Percentiles rank a stretch among this genome's conserved stretches.
phyloP scores from a whole-genome alignment of 495 filamentous ascomycete species.

The Hypoxylon lienhwacheense region DNA sequence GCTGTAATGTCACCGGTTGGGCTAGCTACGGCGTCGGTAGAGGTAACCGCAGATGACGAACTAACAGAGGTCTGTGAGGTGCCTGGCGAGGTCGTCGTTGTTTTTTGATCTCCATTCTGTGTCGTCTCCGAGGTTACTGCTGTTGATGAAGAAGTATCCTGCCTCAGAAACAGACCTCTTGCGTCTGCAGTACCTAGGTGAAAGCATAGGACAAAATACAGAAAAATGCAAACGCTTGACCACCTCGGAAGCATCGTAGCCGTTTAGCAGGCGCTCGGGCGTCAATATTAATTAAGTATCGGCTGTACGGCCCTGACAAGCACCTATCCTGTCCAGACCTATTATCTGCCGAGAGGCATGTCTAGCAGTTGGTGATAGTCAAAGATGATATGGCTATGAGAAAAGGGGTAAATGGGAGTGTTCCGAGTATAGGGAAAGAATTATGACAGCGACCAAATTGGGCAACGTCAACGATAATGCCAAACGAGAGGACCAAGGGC shows the following conservation, averaged over 20 bases:
- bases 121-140: constrained; percentile 24
- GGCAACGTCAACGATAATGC: constrained; percentile 1
- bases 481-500: not conserved
- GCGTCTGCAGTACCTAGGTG: constrained; percentile 15
- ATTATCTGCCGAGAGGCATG: constrained; percentile 18
- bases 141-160: constrained; percentile 31
- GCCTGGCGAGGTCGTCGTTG: constrained; percentile 13
- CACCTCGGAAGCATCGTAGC: constrained; percentile 26
- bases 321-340: constrained; percentile 15
- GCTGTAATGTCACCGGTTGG: constrained; percentile 4
- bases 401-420: not conserved
- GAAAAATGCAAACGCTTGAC: constrained; percentile 31
- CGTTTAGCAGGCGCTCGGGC: not conserved
- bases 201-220: constrained; percentile 37
- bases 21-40: constrained; percentile 13
- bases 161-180: constrained; percentile 24
- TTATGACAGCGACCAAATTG: not conserved
- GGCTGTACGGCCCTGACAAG: constrained; percentile 16
- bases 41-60: constrained; percentile 2
- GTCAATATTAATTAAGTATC: constrained; percentile 11
- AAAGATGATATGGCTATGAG: not conserved
- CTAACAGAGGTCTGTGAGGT: constrained; percentile 7
- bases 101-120: constrained; percentile 9
- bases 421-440: not conserved
- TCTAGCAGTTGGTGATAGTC: constrained; percentile 4